phyloP scores from a whole-genome alignment of 2,329 filamentous ascomycete genomes.

The Nemania abortiva region DNA sequence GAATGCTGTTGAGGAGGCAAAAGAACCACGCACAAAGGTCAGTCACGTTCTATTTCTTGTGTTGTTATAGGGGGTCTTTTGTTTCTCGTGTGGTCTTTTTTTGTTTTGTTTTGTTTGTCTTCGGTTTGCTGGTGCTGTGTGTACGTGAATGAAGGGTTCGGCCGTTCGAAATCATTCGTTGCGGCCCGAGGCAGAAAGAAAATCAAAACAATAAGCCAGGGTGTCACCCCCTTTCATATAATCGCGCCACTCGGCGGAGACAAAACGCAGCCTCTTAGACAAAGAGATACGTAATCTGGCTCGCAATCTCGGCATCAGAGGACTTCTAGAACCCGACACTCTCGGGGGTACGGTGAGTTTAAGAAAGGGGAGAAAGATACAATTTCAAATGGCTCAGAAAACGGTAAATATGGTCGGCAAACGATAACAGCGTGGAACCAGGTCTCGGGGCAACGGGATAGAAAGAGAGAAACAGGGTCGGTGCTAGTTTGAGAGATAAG shows the following conservation, averaged over 20 bases:
- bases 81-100: constrained; percentile 22
- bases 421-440: constrained; percentile 29
- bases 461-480: constrained; percentile 31
- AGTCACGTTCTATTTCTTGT: constrained; percentile 35
- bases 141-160: constrained; percentile 29
- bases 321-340: constrained; percentile 34
- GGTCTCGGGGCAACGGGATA: constrained; percentile 31
- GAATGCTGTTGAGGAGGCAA: constrained; percentile 74
- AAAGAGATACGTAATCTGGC: constrained; percentile 46
- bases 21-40: constrained; percentile 40
- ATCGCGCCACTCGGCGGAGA: constrained; percentile 40
- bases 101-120: constrained; percentile 35
- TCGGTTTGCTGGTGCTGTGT: constrained; percentile 24
- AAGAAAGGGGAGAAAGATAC: not conserved
- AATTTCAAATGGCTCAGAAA: constrained; percentile 31
- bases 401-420: constrained; percentile 29
- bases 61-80: constrained; percentile 12
- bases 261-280: constrained; percentile 41
- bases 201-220: constrained; percentile 44
- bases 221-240: constrained; percentile 46
- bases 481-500: constrained; percentile 32
- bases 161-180: constrained; percentile 33
- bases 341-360: not conserved
- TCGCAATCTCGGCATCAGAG: constrained; percentile 45
- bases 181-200: constrained; percentile 30